Evolutionary conservation across 371 early-diverging fungal species (phyloP), one percentile per base, ranked within the genome.

Genomic region (Mucor indicus): DNA sequence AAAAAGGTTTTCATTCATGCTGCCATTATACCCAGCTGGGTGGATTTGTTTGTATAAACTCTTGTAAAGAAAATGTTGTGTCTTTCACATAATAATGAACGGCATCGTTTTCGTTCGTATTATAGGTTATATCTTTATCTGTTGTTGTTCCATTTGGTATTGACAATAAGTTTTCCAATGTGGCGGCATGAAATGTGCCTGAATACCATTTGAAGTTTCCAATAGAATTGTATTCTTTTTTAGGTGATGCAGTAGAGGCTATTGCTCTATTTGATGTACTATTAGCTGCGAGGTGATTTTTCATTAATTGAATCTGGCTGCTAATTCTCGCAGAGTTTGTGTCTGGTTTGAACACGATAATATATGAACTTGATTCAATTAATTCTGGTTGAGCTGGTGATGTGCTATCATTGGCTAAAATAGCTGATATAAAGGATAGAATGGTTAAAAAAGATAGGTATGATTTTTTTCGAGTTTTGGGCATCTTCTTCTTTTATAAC

Each of bases 11-110:
- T n/a, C n/a, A n/a, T n/a, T n/a, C n/a, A n/a, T n/a, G n/a, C n/a
- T n/a, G n/a, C n/a, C n/a, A n/a, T n/a, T n/a, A n/a, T 62, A 72
- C 72, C 75, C 75, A 75, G 36, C 71, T 72, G 8, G 73, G 68
- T 12, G 67, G 62, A 41, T 62, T 50, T 0, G 51, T 52, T 44
- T 76, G 77, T 21, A 72, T 54, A 41, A 70, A 55, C 29, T 68
- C 75, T 31, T 75, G 75, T 16, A 67, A 29, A 7, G 64, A 66
- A 41, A 75, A 58, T 9, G 47, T 37, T 0, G 55, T 55, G 50
- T 75, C 72, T 48, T 66, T 62, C 2, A 66, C 61, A 48, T 60
- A 71, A 40, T 75, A 75, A 44, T 71, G 67, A 4, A 75, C 55
- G 10, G 57, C 42, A 11, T 57, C 51, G 15, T 44, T 31, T 0